Base-by-base conservation (phyloP, 441 rosid genomes). In the Syzygium malaccense region DNA sequence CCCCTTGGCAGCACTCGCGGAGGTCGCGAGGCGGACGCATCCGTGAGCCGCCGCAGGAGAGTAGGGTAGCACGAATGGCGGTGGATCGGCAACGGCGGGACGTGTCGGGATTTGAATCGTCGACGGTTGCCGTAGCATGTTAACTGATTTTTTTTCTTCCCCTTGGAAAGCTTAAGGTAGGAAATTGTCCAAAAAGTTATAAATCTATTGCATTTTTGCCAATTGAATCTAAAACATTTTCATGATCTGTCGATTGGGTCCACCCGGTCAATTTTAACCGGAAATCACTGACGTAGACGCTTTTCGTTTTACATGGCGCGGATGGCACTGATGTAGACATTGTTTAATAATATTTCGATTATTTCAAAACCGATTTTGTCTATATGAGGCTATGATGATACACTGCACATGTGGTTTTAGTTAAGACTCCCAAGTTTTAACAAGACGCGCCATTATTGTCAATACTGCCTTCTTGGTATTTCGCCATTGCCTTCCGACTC, bases 401-500 rank as follows among this genome's bases (percentile, higher is more conserved):
- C 33, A 2, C 33, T 3, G 68, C 68, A n/a, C 68, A 18, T 14
- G 33, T n/a, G 2, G 10, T 62, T n/a, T n/a, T 62, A 14, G 32
- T 62, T 62, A 62, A 62, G 19, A n/a, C 33, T 6, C 19, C 18
- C 19, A 14, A 1, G 71, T n/a, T n/a, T n/a, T n/a, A 6, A 62
- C 7, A 1, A 15, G 30, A 30, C 1, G 14, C 15, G 14, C 14
- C 5, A 0, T 13, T 6, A 13, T 14, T 14, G 48, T 7, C 48
- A 45, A 45, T 45, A 7, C 1, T 9, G 7, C 48, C 48, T 45
- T 45, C 48, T 45, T 45, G 10, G 48, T 45, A 7, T 45, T 7
- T 45, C 9, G 48, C 48, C 48, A 45, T 45, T 45, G 48, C 48
- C 48, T 45, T 45, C 48, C 7, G 1, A 45, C 48, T 45, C 48